Evolutionary conservation across 352 stramenopile species (phyloP).

Genomic region (Globisporangium radiosum): DNA sequence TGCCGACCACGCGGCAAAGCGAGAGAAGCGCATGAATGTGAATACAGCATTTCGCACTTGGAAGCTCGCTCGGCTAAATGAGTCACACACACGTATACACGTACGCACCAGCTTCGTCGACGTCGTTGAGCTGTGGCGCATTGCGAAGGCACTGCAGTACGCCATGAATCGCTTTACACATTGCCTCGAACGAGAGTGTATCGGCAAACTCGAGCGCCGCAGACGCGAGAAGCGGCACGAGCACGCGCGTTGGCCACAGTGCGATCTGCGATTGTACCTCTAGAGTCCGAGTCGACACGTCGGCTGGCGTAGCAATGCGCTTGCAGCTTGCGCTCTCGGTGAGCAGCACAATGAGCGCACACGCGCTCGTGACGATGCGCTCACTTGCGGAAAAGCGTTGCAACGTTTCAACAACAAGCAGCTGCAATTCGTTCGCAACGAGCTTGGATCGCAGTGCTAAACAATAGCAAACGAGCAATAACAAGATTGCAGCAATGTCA

Average conservation of each 20-base stretch:
- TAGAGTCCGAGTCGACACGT: background rate
- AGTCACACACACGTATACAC: background rate
- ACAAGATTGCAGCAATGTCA: too few species aligned
- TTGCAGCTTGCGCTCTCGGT: background rate
- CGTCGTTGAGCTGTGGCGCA: constrained; percentile 4
- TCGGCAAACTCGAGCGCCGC: constrained; percentile 1
- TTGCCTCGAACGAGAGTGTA: background rate
- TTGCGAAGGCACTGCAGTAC: constrained; percentile 8
- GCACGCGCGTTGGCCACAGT: constrained; percentile 4
- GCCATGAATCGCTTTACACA: background rate
- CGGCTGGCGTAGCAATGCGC: background rate
- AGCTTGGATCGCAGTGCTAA: constrained; percentile 15
- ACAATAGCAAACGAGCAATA: too few species aligned
- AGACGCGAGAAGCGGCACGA: constrained; percentile 6
- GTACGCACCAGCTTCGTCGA: constrained; percentile 1
- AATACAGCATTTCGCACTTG: too few species aligned
- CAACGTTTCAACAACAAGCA: constrained; percentile 19
- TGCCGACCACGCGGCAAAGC: too few species aligned
- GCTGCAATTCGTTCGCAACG: constrained; percentile 18
- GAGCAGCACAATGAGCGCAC: constrained; percentile 18
- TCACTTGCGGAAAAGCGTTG: constrained; percentile 13
- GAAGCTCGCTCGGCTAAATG: too few species aligned
- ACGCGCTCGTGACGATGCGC: constrained; percentile 16
- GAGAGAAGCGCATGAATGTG: too few species aligned
- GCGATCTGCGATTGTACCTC: background rate